Evolutionary conservation across 805 yeast genomes (phyloP).

Genomic region (Candida hungchunana): DNA sequence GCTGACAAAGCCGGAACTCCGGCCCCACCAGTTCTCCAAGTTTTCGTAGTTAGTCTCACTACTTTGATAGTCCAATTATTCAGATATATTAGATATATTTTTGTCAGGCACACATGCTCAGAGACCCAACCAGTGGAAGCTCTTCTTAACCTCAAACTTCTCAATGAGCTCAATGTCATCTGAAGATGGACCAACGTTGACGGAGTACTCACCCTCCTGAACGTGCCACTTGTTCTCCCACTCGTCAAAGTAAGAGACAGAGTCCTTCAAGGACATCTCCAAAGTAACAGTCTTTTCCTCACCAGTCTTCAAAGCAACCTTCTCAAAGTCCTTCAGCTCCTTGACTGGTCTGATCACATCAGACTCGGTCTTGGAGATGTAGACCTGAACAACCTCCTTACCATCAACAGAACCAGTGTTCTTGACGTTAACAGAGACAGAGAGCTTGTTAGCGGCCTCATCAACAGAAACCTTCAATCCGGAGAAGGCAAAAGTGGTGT

Average conservation of each 20-base stretch:
- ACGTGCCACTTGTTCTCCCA: slow-evolving; percentile 45
- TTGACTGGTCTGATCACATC: slow-evolving; percentile 47
- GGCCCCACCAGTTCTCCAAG: too few relatives aligned
- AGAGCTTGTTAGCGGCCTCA: slow-evolving; percentile 24
- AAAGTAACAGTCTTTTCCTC: slow-evolving; percentile 36
- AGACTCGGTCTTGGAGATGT: slow-evolving; percentile 37
- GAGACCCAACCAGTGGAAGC: slow-evolving; percentile 23
- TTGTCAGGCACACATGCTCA: slow-evolving; percentile 1
- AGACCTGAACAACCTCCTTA: slow-evolving; percentile 53
- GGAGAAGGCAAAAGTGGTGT: slow-evolving; percentile 44
- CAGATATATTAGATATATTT: neutral
- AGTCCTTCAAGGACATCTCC: slow-evolving; percentile 39
- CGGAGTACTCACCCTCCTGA: slow-evolving; percentile 47
- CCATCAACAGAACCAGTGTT: slow-evolving; percentile 50
- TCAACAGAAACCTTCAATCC: slow-evolving; percentile 32
- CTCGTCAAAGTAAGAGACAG: slow-evolving; percentile 51
- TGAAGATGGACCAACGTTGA: slow-evolving; percentile 41
- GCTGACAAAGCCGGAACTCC: too few relatives aligned
- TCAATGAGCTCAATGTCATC: slow-evolving; percentile 26
- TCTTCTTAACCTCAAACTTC: slow-evolving; percentile 24
- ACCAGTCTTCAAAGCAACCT: slow-evolving; percentile 43
- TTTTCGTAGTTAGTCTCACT: too few relatives aligned
- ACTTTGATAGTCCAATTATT: neutral
- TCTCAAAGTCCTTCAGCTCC: slow-evolving; percentile 56
- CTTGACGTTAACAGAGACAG: slow-evolving; percentile 36